These are phyloP conservation scores for Tubosaeta brunneosetosa DNA, from an alignment of 768 basidiomycete genomes.

Conservation along the genomic window DNA sequence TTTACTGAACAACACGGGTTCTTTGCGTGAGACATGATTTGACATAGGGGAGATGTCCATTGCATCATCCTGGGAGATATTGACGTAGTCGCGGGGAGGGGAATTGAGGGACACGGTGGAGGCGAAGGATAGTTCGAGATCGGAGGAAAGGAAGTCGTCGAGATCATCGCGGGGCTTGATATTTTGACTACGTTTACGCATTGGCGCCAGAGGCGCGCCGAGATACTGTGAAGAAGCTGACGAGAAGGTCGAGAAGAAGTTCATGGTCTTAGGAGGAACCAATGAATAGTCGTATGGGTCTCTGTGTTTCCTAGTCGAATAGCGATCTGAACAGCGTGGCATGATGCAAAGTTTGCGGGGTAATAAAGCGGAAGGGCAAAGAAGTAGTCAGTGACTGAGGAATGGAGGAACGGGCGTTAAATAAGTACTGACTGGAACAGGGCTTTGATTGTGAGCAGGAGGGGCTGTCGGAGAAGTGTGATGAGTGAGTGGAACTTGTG, in stretches of 20 bases:
- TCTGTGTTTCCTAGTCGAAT: constrained; percentile 45
- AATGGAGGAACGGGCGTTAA: constrained; percentile 9
- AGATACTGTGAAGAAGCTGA: constrained; percentile 43
- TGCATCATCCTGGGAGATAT: constrained; percentile 50
- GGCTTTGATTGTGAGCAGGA: constrained; percentile 24
- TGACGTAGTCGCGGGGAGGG: constrained; percentile 47
- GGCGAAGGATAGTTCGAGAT: constrained; percentile 78
- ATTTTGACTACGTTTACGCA: constrained; percentile 47
- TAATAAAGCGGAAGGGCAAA: constrained; percentile 10
- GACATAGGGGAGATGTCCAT: constrained; percentile 83
- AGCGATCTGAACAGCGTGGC: constrained; percentile 38
- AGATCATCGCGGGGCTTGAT: constrained; percentile 45
- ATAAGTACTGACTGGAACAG: constrained; percentile 28
- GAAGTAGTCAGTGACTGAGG: constrained; percentile 12
- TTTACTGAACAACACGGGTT: constrained; percentile 28
- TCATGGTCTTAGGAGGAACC: constrained; percentile 41
- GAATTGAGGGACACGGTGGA: constrained; percentile 79
- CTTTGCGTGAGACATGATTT: constrained; percentile 24
- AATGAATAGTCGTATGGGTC: constrained; percentile 30
- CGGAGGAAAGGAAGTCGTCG: constrained; percentile 68
- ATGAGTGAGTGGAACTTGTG: constrained; percentile 25
- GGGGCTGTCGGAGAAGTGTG: constrained; percentile 16
- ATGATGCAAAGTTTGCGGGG: constrained; percentile 28
- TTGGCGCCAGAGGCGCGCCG: constrained; percentile 35
- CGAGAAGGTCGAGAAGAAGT: constrained; percentile 44